Evolutionary conservation across 257 asterid species (phyloP), one percentile per base, ranked within the genome.

Genomic region (Primulina huaijiensis): DNA sequence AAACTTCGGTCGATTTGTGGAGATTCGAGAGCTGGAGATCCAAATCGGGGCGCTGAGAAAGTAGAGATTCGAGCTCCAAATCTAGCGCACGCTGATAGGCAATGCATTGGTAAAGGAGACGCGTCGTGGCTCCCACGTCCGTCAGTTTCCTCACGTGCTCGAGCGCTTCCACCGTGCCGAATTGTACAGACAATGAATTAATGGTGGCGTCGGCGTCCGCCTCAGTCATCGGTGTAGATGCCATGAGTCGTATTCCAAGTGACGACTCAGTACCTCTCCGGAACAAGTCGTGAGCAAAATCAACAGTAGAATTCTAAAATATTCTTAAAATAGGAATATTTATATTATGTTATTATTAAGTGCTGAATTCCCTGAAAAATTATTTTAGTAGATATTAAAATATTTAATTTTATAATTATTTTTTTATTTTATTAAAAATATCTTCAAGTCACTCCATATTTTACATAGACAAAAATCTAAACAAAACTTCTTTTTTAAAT

Each of bases 91-190:
- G 84, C 73, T 90, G 98, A 84, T 89, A 90, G 71, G 97, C 97
- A 4, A 88, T 88, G 90, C 96, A 90, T 71, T 90, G 92, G 25
- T 93, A 95, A 78, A 92, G 95, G 78, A 87, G 91, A 46, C 96
- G 88, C 17, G 97, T 90, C 95, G 88, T 84, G 57, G 92, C 87
- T 35, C 97, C 97, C 0, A 90, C 97, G 65, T 88, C 97, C 4
- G 97, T 90, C 56, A 92, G 92, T 50, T 82, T 84, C 25, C 85
- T 88, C 37, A 88, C 88, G 59, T 80, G 82, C n/a, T 83, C 84
- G 23, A 89, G 74, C 8, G 94, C 92, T 53, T 85, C 90, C 21
- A 82, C 72, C 11, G 87, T 81, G 52, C 94, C 97, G 77, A 88
- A 90, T 67, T 83, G 76, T 58, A 83, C 68, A 4, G 83, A 60